phyloP scores from a whole-genome alignment of 768 basidiomycete genomes.

The Panaeolus cyanescens region DNA sequence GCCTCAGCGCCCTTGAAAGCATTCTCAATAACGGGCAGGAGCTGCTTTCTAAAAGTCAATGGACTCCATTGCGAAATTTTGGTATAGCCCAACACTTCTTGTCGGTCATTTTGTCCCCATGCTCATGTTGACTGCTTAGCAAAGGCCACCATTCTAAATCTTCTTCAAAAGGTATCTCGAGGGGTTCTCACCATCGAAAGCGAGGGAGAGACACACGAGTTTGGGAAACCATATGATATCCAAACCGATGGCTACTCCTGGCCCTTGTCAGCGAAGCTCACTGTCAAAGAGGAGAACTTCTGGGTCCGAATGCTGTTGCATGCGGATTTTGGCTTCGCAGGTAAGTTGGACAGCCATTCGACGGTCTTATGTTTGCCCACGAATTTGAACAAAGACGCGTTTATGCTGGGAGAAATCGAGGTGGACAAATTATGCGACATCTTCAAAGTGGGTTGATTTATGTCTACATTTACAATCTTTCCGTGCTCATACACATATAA shows the following conservation, averaged over 20 bases:
- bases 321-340: conserved; percentile 12
- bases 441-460: conserved; percentile 11
- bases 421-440: conserved; percentile 8
- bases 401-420: conserved; percentile 13
- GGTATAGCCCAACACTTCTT: no score
- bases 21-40: conserved; percentile 9
- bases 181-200: conserved; percentile 10
- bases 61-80: conserved; percentile 9
- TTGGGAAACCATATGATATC: conserved; percentile 8
- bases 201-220: conserved; percentile 5
- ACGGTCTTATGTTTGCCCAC: no score
- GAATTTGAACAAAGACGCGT: conserved; percentile 2
- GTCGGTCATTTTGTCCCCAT: no score
- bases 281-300: conserved; percentile 10
- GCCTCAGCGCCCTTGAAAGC: conserved; percentile 6
- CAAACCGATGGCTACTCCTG: conserved; percentile 6
- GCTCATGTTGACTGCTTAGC: no score
- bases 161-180: conserved; percentile 1
- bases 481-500: neutral
- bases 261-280: conserved; percentile 7
- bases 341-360: neutral
- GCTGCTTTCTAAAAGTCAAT: conserved; percentile 4
- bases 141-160: conserved; percentile 5
- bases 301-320: conserved; percentile 13
- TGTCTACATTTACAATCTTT: no score